These are phyloP conservation scores for Cordyceps fumosorosea DNA, from an alignment of 2,329 filamentous ascomycete genomes.

Conservation along the genomic window DNA sequence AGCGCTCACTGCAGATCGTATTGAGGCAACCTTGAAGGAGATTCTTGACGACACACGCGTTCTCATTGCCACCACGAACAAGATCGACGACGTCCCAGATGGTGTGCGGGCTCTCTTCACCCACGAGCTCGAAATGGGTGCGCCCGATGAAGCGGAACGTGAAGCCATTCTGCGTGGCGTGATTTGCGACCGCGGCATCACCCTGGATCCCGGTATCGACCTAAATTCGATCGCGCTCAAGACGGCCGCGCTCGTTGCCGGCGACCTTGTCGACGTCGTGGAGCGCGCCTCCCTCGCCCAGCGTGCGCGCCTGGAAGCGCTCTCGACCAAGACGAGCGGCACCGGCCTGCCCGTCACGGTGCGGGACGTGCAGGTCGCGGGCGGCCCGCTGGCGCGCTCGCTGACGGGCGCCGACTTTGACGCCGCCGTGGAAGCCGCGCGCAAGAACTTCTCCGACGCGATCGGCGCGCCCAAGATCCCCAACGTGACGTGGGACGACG, in stretches of 20 bases:
- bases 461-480: conserved; percentile 98
- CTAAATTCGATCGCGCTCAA: conserved; percentile 82
- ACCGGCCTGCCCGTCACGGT: conserved; percentile 48
- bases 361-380: conserved; percentile 81
- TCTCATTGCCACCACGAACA: conserved; percentile 87
- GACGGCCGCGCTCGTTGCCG: conserved; percentile 90
- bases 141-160: conserved; percentile 86
- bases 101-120: conserved; percentile 87
- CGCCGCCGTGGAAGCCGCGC: conserved; percentile 84
- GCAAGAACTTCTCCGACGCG: conserved; percentile 96
- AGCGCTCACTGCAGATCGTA: conserved; percentile 82
- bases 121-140: conserved; percentile 88
- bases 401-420: conserved; percentile 83
- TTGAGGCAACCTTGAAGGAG: conserved; percentile 77
- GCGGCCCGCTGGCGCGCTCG: conserved; percentile 70
- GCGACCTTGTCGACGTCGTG: conserved; percentile 89
- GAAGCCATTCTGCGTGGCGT: conserved; percentile 79
- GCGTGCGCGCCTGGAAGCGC: conserved; percentile 64
- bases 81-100: conserved; percentile 90
- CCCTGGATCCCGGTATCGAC: conserved; percentile 77
- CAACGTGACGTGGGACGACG: conserved; percentile 93
- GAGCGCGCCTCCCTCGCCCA: conserved; percentile 79
- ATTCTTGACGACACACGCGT: conserved; percentile 75
- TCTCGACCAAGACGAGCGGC: conserved; percentile 47
- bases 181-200: conserved; percentile 66